A percentile compares a stretch with the other conserved stretches of the same genome.
phyloP scores from a whole-genome alignment of 106 monocot genomes.

The Apostasia shenzhenica region DNA sequence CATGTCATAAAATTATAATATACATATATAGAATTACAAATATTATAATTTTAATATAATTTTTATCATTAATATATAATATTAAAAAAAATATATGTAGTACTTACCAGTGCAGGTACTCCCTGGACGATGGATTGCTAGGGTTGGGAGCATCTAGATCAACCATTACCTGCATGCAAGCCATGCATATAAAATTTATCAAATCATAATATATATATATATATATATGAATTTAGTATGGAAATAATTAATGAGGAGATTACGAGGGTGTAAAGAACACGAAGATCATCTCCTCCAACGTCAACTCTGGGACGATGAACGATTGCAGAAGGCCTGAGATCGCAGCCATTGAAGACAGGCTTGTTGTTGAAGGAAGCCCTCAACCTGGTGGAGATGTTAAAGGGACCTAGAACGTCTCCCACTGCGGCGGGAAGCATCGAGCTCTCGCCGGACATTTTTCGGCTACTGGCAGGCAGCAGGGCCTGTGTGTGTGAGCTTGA shows the following conservation, averaged over 20 bases:
- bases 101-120: slow-evolving; percentile 43
- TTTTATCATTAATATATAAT: too few relatives aligned
- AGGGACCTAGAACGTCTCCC: slow-evolving; percentile 9
- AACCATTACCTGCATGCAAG: slow-evolving; percentile 27
- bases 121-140: slow-evolving; percentile 26
- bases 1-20: too few relatives aligned
- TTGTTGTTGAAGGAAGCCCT: slow-evolving; percentile 2
- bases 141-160: slow-evolving; percentile 52
- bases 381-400: not conserved
- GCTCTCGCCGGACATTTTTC: too few relatives aligned
- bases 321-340: slow-evolving; percentile 9
- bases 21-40: too few relatives aligned
- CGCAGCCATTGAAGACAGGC: slow-evolving; percentile 5
- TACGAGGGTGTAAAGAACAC: slow-evolving; percentile 16
- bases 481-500: too few relatives aligned
- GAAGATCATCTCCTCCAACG: slow-evolving; percentile 12
- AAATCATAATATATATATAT: not conserved
- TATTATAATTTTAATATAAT: too few relatives aligned
- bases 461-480: too few relatives aligned
- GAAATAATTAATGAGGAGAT: not conserved
- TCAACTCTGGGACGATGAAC: slow-evolving; percentile 10
- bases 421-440: too few relatives aligned
- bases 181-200: not conserved
- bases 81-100: too few relatives aligned
- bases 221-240: not conserved